Evolutionary conservation across 1,139 yeast genomes (phyloP), one percentile per base, ranked within the genome.

Genomic region (Pichia sp.): DNA sequence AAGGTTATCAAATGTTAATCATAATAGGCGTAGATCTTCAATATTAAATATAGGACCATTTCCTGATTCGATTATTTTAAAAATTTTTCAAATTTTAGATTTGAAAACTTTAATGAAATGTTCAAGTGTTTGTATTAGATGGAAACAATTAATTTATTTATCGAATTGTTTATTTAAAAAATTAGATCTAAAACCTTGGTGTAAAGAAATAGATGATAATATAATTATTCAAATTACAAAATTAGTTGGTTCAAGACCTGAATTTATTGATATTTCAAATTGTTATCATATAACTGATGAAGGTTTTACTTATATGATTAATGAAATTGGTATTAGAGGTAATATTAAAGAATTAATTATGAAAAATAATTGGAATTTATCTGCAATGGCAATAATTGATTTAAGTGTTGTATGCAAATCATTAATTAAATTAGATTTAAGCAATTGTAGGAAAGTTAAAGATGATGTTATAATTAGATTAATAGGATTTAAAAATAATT

Each of bases 341-440:
- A 69, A 70, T 32, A 71, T 84, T 40, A 68, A 68, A 44, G 63
- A 65, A 7, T 65, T 84, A 42, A 72, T 71, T 50, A 81, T 84
- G 87, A 71, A 70, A 47, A 78, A 85, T 27, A 82, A 78, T 41
- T 84, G 92, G 92, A 87, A 82, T 53, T 78, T 83, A 8, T 76
- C 83, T 51, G 86, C 87, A 3, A 78, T 81, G 86, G 85, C 90
- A 4, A 80, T 84, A 25, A 80, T 83, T 86, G 92, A 84, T 59
- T 62, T 84, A 41, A 74, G 87, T 1, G 80, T 76, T 2, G 78
- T 81, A 34, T 89, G 89, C 2, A 68, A 71, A 40, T 65, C 71
- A 51, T 63, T 84, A 37, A 76, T 73, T 48, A 80, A 75, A 48
- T 67, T 84, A 27, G 87, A 83, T 58, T 65, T 84, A 39, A 74